Conservation (phyloP, 176 grass and related monocot genomes). For the Zoysia pacifica region DNA sequence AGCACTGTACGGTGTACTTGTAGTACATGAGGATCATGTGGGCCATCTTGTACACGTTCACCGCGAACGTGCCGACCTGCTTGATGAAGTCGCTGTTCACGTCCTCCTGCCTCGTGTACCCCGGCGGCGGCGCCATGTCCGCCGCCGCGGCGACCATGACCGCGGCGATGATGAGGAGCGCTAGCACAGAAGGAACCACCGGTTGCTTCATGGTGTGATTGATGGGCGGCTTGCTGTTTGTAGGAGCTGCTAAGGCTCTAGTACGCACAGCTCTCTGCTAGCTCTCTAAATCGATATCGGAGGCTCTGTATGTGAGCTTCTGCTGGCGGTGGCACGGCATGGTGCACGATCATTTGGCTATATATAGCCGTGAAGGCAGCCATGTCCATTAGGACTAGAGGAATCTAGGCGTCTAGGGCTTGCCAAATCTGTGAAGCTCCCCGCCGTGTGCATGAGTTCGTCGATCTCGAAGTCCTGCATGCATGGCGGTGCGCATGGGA, state of each 20-base stretch:
- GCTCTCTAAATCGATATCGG: not conserved
- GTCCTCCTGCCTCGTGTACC: constrained; percentile 40
- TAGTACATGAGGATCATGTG: constrained; percentile 9
- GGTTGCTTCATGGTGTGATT: constrained; percentile 25
- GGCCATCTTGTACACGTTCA: constrained; percentile 39
- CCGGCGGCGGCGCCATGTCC: not conserved
- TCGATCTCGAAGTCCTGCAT: not conserved
- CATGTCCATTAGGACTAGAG: not conserved
- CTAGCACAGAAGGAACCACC: not conserved
- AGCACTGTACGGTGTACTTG: constrained; percentile 37
- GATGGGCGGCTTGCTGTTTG: not conserved
- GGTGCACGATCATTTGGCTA: not conserved
- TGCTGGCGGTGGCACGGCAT: not conserved
- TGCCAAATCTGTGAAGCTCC: not conserved
- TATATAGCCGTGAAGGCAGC: constrained; percentile 10
- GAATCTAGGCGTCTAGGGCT: not conserved
- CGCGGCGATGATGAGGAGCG: not conserved
- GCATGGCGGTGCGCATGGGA: not conserved
- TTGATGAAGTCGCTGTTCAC: constrained; percentile 5
- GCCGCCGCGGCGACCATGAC: not conserved
- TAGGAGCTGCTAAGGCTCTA: not conserved
- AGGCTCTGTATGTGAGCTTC: not conserved
- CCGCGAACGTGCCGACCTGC: constrained; percentile 40
- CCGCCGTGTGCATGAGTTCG: no score
- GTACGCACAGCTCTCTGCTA: not conserved